Evolutionary conservation across 164 flowering plant genomes (phyloP).

Genomic region (Nymphaea colorata): DNA sequence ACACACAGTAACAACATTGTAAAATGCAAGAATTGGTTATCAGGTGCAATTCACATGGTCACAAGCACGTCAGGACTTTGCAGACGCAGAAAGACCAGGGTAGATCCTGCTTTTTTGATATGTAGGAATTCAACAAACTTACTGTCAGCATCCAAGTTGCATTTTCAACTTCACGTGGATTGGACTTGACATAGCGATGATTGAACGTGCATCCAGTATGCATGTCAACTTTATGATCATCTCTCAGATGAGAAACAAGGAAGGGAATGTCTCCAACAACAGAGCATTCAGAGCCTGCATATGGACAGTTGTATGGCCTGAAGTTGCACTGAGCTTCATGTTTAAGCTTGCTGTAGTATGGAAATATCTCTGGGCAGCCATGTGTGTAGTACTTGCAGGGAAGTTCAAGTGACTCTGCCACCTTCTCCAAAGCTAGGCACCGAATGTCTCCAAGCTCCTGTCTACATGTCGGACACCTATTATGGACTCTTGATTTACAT

Average conservation of each 20-base stretch:
- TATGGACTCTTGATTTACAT: conserved; percentile 48
- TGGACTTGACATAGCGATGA: conserved; percentile 87
- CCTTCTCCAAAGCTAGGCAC: conserved; percentile 62
- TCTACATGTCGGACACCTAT: conserved; percentile 61
- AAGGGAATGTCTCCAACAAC: conserved; percentile 76
- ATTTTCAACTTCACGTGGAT: conserved; percentile 91
- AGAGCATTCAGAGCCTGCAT: conserved; percentile 84
- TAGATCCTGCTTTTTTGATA: background rate
- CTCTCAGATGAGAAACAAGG: conserved; percentile 77
- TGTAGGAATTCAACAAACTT: conserved; percentile 9
- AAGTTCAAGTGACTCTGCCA: conserved; percentile 57
- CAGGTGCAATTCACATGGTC: no score
- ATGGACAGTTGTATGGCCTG: conserved; percentile 61
- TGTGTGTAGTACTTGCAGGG: conserved; percentile 41
- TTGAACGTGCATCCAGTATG: conserved; percentile 87
- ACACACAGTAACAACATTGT: no score
- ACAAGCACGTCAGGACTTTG: no score
- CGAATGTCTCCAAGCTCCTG: conserved; percentile 57
- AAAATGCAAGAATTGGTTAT: no score
- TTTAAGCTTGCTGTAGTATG: conserved; percentile 47
- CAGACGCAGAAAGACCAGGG: no score
- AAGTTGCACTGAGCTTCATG: conserved; percentile 52
- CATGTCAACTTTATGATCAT: conserved; percentile 97
- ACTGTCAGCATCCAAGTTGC: conserved; percentile 96
- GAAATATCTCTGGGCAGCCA: conserved; percentile 51